Base-by-base conservation (phyloP, 164 flowering plant genomes). In the Vitis vinifera region DNA sequence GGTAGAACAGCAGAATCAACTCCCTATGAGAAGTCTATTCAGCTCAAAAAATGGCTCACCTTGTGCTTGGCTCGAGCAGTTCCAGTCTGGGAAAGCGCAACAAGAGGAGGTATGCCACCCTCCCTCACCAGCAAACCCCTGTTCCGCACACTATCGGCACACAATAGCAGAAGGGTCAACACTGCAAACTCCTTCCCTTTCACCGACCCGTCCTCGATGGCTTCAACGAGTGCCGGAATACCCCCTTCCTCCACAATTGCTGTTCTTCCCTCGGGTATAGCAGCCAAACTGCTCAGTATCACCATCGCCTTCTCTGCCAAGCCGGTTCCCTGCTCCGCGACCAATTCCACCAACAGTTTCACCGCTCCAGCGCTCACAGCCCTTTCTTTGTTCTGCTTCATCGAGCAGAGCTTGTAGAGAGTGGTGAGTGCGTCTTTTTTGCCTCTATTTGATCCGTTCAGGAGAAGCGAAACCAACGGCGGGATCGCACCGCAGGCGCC, bases 401-500 rank as follows among this genome's bases (percentile, higher is more conserved):
- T 72, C 2, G 88, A 79, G 70, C 97, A 93, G 10, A 95, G 81
- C 87, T 95, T 95, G 68, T 95, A 95, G 27, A 95, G 79, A 3
- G 98, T 88, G 16, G 99, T 95, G n/a, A 95, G 65, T 0, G 97
- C 93, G 59, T 95, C 99, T 65, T 95, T 96, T 82, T 96, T 96
- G 60, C 99, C 98, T 15, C 99, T 66, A 63, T 62, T 80, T 0
- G 93, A 79, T 0, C 98, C 98, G 44, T 74, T 79, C 63, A 91
- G 65, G 27, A 96, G 73, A 65, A 96, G 75, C 10, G 91, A 77
- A 19, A 96, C 98, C 74, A 96, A 63, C 4, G 95, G 97, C 17
- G 99, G 95, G 3, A 96, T 88, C 0, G 98, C 98, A n/a, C 99
- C 99, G 65, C 90, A 89, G 0, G 90, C 99, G 1, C 99, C 99